phyloP scores from a whole-genome alignment of 2,329 filamentous ascomycete species.

The Achaetomium macrosporum region DNA sequence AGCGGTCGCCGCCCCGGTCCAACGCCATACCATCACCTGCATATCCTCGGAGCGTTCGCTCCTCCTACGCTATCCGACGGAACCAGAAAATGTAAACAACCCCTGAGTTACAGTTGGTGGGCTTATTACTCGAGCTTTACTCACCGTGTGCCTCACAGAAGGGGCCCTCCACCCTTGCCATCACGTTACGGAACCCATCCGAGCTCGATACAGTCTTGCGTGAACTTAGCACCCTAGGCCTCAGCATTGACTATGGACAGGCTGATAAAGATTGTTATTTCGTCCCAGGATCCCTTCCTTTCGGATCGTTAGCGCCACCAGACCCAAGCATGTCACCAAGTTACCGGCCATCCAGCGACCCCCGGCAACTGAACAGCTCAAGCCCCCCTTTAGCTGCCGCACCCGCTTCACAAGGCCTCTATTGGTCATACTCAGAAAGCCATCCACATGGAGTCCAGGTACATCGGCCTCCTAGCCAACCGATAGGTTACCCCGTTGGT shows the following conservation, averaged over 20 bases:
- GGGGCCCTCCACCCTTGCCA: constrained; percentile 4
- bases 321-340: background rate
- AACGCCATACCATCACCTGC: constrained; percentile 9
- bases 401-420: background rate
- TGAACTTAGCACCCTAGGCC: constrained; percentile 11
- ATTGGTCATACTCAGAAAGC: background rate
- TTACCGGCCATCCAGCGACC: background rate
- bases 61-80: constrained; percentile 16
- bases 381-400: background rate
- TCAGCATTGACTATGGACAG: constrained; percentile 8
- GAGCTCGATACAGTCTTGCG: constrained; percentile 15
- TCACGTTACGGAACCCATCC: constrained; percentile 11
- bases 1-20: background rate
- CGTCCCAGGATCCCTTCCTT: background rate
- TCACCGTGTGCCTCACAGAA: background rate
- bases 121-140: background rate
- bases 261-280: background rate
- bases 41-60: constrained; percentile 8
- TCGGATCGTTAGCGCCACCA: background rate
- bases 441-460: background rate
- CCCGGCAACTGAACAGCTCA: constrained; percentile 3
- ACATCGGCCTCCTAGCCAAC: constrained; percentile 15
- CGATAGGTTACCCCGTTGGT: background rate
- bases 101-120: background rate
- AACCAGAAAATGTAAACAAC: constrained; percentile 1